Percentiles rank a stretch among this genome's conserved stretches.
Evolutionary conservation across 148 eudicot genomes (phyloP).

Genomic region (Vaccinium macrocarpon): DNA sequence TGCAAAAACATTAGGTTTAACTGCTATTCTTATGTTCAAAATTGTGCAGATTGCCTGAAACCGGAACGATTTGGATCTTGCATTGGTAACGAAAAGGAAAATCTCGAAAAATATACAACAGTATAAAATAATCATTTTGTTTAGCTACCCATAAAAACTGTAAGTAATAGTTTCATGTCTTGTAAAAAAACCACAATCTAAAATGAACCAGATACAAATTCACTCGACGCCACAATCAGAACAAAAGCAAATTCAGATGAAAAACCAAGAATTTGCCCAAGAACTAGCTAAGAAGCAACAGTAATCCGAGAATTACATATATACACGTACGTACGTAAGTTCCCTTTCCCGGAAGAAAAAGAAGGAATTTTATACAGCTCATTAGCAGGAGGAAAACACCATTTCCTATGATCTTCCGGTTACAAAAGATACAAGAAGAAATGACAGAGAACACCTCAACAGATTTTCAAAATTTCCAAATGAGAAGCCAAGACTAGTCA

Average conservation of each 20-base stretch:
- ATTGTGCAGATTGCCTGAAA: not conserved
- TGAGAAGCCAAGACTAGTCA: conserved; percentile 20
- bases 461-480: conserved; percentile 26
- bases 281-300: conserved; percentile 24
- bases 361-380: conserved; percentile 18
- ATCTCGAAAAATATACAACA: not conserved
- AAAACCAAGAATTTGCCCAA: conserved; percentile 6
- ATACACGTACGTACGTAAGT: conserved; percentile 30
- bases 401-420: conserved; percentile 15
- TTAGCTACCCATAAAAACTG: not conserved
- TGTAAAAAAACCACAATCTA: not conserved
- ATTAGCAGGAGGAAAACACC: conserved; percentile 18
- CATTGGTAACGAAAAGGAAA: not conserved
- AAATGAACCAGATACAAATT: not conserved
- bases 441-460: conserved; percentile 17
- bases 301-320: conserved; percentile 16
- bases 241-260: not conserved
- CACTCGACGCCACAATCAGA: not conserved
- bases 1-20: not conserved
- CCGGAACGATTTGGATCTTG: not conserved
- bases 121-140: not conserved
- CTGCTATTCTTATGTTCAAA: too few relatives aligned
- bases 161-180: not conserved
- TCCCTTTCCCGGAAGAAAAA: conserved; percentile 18
- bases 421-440: conserved; percentile 14